Conservation (phyloP, 2,329 filamentous ascomycete genomes). For the Pseudophaeomoniella oleicola region DNA sequence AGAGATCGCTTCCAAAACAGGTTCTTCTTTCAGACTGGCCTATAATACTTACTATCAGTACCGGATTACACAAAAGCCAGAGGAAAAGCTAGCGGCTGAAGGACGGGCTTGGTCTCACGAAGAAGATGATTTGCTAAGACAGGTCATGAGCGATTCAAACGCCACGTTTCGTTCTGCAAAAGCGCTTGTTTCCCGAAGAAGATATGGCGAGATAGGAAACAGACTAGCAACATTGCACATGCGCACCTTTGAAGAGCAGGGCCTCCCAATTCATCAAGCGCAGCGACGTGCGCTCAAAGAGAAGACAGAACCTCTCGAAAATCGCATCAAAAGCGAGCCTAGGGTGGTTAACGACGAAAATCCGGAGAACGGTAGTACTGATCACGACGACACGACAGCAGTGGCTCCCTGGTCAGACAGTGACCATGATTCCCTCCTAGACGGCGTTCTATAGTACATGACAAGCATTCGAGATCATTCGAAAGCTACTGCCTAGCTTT, state of each 20-base stretch:
- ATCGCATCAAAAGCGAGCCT: not conserved
- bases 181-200: not conserved
- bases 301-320: slow-evolving; percentile 5
- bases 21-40: slow-evolving; percentile 5
- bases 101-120: not conserved
- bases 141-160: not conserved
- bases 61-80: not conserved
- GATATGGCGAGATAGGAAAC: not conserved
- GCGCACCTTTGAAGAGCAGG: not conserved
- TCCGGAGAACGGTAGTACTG: too few species aligned
- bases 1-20: slow-evolving; percentile 7
- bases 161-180: not conserved
- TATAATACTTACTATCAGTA: slow-evolving; percentile 1
- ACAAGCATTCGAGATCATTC: too few species aligned
- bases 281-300: slow-evolving; percentile 3
- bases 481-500: too few species aligned
- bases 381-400: too few species aligned
- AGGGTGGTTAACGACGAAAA: not conserved
- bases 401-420: too few species aligned
- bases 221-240: not conserved
- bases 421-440: too few species aligned
- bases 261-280: too few species aligned
- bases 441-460: too few species aligned
- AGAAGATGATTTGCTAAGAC: not conserved
- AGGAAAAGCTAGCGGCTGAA: not conserved